Evolutionary conservation across 768 basidiomycete genomes (phyloP).

Genomic region (Suillus subalutaceus): DNA sequence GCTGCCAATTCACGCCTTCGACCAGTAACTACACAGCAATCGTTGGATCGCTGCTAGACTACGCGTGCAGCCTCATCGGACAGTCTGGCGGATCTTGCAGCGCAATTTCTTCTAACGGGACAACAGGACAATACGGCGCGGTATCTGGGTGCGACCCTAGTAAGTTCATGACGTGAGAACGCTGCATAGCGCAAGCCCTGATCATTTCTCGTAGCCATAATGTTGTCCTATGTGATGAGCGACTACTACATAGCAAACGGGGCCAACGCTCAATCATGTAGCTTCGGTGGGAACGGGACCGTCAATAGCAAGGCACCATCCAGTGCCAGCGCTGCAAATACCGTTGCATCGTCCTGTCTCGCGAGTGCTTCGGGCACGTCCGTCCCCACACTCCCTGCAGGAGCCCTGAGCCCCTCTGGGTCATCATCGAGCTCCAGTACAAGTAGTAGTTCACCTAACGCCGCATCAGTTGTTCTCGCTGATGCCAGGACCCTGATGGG

Average conservation of each 20-base stretch:
- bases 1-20: slow-evolving; percentile 72
- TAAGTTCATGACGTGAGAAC: slow-evolving; percentile 36
- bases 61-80: slow-evolving; percentile 70
- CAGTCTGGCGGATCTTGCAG: slow-evolving; percentile 60
- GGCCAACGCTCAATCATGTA: slow-evolving; percentile 64
- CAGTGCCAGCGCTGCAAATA: slow-evolving; percentile 46
- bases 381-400: slow-evolving; percentile 54
- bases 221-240: slow-evolving; percentile 84
- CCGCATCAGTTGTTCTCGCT: slow-evolving; percentile 24
- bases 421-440: slow-evolving; percentile 27
- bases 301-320: slow-evolving; percentile 61
- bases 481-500: slow-evolving; percentile 41
- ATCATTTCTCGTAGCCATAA: slow-evolving; percentile 52
- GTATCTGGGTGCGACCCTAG: slow-evolving; percentile 81
- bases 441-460: slow-evolving; percentile 24
- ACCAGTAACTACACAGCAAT: slow-evolving; percentile 62
- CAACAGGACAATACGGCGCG: slow-evolving; percentile 73
- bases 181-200: not conserved
- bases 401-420: slow-evolving; percentile 23
- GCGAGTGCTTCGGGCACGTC: slow-evolving; percentile 64
- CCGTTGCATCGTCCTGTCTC: slow-evolving; percentile 69
- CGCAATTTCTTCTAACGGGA: slow-evolving; percentile 73
- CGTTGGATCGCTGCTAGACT: slow-evolving; percentile 63
- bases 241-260: slow-evolving; percentile 70
- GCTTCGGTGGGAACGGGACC: slow-evolving; percentile 85